Evolutionary conservation across 2,329 filamentous ascomycete species (phyloP), one percentile per base, ranked within the genome.

Genomic region (Zarea fungicola): DNA sequence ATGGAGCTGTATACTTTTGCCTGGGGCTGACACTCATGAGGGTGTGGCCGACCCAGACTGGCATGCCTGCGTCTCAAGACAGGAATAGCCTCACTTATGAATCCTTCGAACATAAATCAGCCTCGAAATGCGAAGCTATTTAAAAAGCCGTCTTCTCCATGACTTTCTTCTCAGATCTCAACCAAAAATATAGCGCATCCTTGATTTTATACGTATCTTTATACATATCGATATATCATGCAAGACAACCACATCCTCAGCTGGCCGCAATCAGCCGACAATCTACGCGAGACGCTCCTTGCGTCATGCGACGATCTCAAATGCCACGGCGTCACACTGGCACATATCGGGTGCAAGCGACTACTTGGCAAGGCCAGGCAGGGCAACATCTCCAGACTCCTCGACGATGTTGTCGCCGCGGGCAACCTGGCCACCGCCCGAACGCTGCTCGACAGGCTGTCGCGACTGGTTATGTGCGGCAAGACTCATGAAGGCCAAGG

Each of bases 391-490:
- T 5, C n/a, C n/a, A 14, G 22, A 9, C 52, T 58, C 4, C 19
- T 60, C 7, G 16, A 32, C 28, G 28, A 14, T 14, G 28, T 14
- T 8, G 28, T 29, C 14, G 28, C 28, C 28, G 28, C n/a, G 31
- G 22, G n/a, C 42, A 44, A 35, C n/a, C 21, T 6, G 16, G 9
- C n/a, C 42, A 26, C 14, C 31, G 28, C 35, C 31, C 31, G 35
- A 16, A 21, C 18, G 10, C 29, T 44, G 29, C 29, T 44, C n/a
- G 10, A 10, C 6, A 13, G 51, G 19, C 44, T 58, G 6, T 50
- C 57, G n/a, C 10, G 32, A 18, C 34, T 59, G 9, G 40, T 60
- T 5, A 48, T 62, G 49, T 62, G 60, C 28, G 1, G 16, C 25
- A 11, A 1, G 2, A 0, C 16, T 4, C 53, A 55, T 16, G 32